Conservation (phyloP, 192 early-diverging fungal species). For the Allomyces javanicus region DNA sequence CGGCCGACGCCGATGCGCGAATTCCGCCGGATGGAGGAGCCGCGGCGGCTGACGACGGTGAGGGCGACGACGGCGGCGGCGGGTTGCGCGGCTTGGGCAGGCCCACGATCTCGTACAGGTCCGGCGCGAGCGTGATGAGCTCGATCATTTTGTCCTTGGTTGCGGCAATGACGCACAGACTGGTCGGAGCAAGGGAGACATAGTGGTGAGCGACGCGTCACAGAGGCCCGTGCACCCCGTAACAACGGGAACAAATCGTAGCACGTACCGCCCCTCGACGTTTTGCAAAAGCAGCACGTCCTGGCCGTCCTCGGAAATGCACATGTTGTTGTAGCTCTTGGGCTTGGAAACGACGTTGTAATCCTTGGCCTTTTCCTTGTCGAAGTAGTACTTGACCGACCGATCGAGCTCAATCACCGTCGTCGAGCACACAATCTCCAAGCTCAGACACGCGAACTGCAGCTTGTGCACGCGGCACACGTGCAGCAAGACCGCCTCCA, state of each 20-base stretch:
- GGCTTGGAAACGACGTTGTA: slow-evolving; percentile 20
- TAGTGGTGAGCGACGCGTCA: background rate
- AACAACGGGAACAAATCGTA: no score
- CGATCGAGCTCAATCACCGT: slow-evolving; percentile 21
- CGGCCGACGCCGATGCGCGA: no score
- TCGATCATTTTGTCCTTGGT: slow-evolving; percentile 29
- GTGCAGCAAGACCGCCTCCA: background rate
- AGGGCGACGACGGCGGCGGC: no score
- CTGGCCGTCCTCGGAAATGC: slow-evolving; percentile 20
- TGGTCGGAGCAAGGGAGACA: background rate
- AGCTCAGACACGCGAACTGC: background rate
- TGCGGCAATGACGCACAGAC: slow-evolving; percentile 27
- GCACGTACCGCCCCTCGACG: slow-evolving; percentile 19
- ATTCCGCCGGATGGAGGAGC: no score
- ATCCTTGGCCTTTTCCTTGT: slow-evolving; percentile 11
- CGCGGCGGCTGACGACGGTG: no score
- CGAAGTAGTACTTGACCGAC: slow-evolving; percentile 11
- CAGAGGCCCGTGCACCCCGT: background rate
- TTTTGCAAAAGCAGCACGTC: slow-evolving; percentile 27
- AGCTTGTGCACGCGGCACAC: background rate
- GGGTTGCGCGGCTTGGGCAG: background rate
- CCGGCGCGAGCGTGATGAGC: slow-evolving; percentile 17
- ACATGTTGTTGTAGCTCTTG: slow-evolving; percentile 25
- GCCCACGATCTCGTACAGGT: slow-evolving; percentile 13
- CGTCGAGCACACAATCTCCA: background rate